Evolutionary conservation across 176 grass and related monocot genomes (phyloP).

Genomic region (Echinochloa phyllopogon): DNA sequence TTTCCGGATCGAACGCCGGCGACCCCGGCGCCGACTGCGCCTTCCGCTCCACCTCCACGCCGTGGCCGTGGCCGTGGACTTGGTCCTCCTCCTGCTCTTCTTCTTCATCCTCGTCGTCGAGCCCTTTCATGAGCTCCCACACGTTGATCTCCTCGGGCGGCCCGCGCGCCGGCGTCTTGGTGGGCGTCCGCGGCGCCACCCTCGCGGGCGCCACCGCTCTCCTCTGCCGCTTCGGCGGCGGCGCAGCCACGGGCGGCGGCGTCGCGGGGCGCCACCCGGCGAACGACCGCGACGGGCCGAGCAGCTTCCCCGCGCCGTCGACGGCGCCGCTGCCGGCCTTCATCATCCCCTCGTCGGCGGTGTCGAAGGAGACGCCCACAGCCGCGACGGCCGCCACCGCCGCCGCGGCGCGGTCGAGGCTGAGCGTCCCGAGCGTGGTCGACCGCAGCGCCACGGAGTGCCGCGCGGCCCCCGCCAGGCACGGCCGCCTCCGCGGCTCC

Average conservation of each 20-base stretch:
- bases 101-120: slow-evolving; percentile 53
- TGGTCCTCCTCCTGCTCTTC: background rate
- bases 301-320: background rate
- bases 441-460: slow-evolving; percentile 62
- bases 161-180: slow-evolving; percentile 65
- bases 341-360: slow-evolving; percentile 36
- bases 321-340: slow-evolving; percentile 36
- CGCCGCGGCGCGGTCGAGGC: slow-evolving; percentile 51
- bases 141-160: slow-evolving; percentile 87
- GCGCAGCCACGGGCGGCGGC: background rate
- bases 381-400: slow-evolving; percentile 13
- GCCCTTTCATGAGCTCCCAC: slow-evolving; percentile 95
- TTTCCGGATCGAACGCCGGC: slow-evolving; percentile 51
- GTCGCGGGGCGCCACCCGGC: background rate
- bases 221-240: slow-evolving; percentile 40
- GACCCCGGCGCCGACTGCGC: slow-evolving; percentile 31
- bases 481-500: slow-evolving; percentile 37
- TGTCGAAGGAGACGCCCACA: slow-evolving; percentile 13
- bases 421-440: slow-evolving; percentile 62
- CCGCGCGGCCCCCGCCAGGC: background rate
- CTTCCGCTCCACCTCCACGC: background rate
- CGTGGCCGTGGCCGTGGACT: too few relatives aligned
- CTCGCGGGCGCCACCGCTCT: slow-evolving; percentile 30
- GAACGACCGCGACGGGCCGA: background rate
- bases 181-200: slow-evolving; percentile 65